Conservation (phyloP, 164 flowering plant species). For the Protea cynaroides region DNA sequence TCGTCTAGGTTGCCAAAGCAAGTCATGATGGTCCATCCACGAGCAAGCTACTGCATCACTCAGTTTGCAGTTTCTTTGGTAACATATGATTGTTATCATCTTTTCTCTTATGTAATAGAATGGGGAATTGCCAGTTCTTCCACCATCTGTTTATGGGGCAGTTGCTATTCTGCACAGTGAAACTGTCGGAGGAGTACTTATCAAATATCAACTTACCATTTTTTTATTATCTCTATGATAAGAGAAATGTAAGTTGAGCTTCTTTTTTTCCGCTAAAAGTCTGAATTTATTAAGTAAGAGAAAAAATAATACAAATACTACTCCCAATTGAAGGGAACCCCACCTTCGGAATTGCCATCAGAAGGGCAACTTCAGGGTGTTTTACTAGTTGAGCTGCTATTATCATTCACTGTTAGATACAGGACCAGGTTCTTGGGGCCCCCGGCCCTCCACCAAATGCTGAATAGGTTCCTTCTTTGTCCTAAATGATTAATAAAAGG, state of each 20-base stretch:
- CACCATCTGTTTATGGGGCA: slow-evolving; percentile 92
- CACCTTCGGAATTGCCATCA: too few species aligned
- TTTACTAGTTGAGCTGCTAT: too few species aligned
- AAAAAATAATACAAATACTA: too few species aligned
- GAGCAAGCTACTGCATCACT: too few species aligned
- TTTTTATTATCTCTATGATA: slow-evolving; percentile 91
- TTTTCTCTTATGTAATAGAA: slow-evolving; percentile 44
- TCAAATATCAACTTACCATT: slow-evolving; percentile 79
- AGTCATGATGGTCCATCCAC: too few species aligned
- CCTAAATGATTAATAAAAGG: too few species aligned
- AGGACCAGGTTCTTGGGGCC: not conserved
- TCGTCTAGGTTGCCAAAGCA: too few species aligned
- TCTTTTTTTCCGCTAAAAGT: too few species aligned
- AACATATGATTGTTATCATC: slow-evolving; percentile 2
- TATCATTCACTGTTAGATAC: not conserved
- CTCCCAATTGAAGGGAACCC: too few species aligned
- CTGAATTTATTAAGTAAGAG: too few species aligned
- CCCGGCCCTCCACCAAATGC: not conserved
- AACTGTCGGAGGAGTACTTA: slow-evolving; percentile 73
- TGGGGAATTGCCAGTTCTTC: slow-evolving; percentile 94
- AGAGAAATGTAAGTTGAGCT: slow-evolving; percentile 77
- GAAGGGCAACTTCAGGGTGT: too few species aligned
- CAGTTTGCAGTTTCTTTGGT: slow-evolving; percentile 5
- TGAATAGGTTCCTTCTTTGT: not conserved
- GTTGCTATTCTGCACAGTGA: slow-evolving; percentile 92